These are phyloP conservation scores for Salix purpurea DNA, from an alignment of 345 rosid genomes.

Conservation along the genomic window DNA sequence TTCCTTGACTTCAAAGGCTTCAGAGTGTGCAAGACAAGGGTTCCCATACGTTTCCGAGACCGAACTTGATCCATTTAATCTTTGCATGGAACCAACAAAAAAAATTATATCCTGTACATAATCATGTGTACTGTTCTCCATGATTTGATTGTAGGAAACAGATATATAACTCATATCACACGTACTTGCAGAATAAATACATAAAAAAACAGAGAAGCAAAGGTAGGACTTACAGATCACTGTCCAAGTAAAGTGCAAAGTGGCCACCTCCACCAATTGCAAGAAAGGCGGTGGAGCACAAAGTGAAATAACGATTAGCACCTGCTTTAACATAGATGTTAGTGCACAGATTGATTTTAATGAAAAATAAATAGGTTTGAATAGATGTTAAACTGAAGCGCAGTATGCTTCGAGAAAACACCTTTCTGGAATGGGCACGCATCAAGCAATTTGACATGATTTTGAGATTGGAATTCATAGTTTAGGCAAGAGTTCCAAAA, in stretches of 20 bases:
- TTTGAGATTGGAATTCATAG: not conserved
- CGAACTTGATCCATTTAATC: slow-evolving; percentile 86
- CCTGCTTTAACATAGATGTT: slow-evolving; percentile 48
- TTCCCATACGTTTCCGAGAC: slow-evolving; percentile 91
- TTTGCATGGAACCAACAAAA: slow-evolving; percentile 15
- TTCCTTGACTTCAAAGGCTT: slow-evolving; percentile 83
- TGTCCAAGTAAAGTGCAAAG: slow-evolving; percentile 85
- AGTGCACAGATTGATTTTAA: slow-evolving; percentile 4
- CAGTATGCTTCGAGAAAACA: not conserved
- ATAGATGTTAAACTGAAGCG: not conserved
- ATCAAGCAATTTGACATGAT: not conserved
- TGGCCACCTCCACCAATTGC: slow-evolving; percentile 96
- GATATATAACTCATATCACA: not conserved
- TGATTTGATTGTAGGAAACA: slow-evolving; percentile 1
- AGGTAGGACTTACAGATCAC: slow-evolving; percentile 59
- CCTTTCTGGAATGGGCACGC: not conserved
- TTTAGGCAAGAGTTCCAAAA: not conserved
- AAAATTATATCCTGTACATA: not conserved
- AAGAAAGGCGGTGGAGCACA: slow-evolving; percentile 71
- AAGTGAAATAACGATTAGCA: slow-evolving; percentile 81
- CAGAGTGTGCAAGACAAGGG: slow-evolving; percentile 72
- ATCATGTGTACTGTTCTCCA: not conserved
- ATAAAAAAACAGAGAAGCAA: not conserved
- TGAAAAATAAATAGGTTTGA: not conserved
- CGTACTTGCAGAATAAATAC: not conserved